Evolutionary conservation across 495 filamentous ascomycete genomes (phyloP).

Genomic region (Penicillium desertorum): DNA sequence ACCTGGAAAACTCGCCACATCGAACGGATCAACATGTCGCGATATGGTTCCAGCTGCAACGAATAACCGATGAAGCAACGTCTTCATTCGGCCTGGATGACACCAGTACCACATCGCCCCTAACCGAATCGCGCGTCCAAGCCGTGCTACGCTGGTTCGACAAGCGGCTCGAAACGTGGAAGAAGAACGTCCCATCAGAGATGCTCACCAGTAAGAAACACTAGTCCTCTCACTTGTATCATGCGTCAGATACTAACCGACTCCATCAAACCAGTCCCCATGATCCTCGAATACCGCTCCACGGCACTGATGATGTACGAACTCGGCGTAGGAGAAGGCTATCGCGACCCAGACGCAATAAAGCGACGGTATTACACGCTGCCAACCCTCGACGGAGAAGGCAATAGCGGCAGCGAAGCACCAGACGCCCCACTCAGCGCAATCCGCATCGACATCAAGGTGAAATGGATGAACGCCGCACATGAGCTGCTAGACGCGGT

Average conservation of each 20-base stretch:
- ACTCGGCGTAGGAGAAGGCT: constrained; percentile 50
- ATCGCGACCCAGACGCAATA: constrained; percentile 48
- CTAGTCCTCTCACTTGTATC: neutral
- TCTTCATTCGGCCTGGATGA: constrained; percentile 53
- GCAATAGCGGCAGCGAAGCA: constrained; percentile 18
- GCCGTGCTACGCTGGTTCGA: constrained; percentile 51
- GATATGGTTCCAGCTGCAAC: constrained; percentile 46
- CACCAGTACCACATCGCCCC: constrained; percentile 38
- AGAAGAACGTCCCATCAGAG: constrained; percentile 37
- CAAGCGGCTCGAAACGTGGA: constrained; percentile 47
- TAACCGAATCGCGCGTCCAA: constrained; percentile 48
- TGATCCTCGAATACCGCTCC: constrained; percentile 49
- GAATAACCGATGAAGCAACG: constrained; percentile 50
- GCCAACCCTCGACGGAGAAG: constrained; percentile 34
- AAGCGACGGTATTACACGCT: constrained; percentile 42
- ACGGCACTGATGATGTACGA: constrained; percentile 51
- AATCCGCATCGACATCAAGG: constrained; percentile 48
- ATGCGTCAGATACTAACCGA: constrained; percentile 25
- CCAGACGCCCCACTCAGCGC: constrained; percentile 35
- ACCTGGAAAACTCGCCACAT: constrained; percentile 40
- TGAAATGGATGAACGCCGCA: constrained; percentile 50
- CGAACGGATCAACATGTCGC: constrained; percentile 43
- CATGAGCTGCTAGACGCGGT: constrained; percentile 50
- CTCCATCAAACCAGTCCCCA: constrained; percentile 40
- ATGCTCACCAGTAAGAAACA: constrained; percentile 39